phyloP scores from a whole-genome alignment of 2,329 filamentous ascomycete species.

The Trichoderma pleuroti region DNA sequence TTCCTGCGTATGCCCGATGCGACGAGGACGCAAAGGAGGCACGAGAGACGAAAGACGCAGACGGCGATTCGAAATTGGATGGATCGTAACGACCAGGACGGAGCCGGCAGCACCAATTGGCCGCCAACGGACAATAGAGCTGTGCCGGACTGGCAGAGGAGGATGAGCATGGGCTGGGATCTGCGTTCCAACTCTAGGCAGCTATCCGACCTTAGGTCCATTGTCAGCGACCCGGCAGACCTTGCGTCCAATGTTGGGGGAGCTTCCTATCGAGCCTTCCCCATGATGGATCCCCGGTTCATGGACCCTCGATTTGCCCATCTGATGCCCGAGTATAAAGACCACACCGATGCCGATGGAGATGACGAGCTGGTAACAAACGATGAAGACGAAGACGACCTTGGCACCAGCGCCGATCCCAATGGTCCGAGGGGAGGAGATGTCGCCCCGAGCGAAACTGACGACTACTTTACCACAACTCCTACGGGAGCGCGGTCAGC shows the following conservation, averaged over 20 bases:
- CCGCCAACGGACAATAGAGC: constrained; percentile 45
- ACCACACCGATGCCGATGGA: constrained; percentile 77
- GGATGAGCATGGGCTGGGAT: constrained; percentile 52
- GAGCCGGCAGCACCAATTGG: constrained; percentile 44
- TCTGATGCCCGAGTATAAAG: constrained; percentile 42
- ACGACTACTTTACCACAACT: constrained; percentile 54
- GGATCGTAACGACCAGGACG: constrained; percentile 61
- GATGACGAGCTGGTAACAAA: constrained; percentile 87
- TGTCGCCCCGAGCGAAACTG: constrained; percentile 33
- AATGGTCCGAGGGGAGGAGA: constrained; percentile 31
- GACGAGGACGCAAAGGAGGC: constrained; percentile 55
- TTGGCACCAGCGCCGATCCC: constrained; percentile 42
- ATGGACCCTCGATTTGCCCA: constrained; percentile 21
- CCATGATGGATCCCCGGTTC: constrained; percentile 20
- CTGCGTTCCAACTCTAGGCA: constrained; percentile 45
- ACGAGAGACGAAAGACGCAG: constrained; percentile 69
- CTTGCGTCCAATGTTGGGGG: constrained; percentile 53
- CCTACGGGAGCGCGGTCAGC: constrained; percentile 44
- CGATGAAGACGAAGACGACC: constrained; percentile 65
- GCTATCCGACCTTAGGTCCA: constrained; percentile 56
- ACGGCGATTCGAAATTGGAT: constrained; percentile 89
- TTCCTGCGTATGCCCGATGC: constrained; percentile 72
- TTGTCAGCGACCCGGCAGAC: constrained; percentile 62
- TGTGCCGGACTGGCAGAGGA: constrained; percentile 46
- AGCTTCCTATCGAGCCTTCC: constrained; percentile 29